phyloP scores from a whole-genome alignment of 176 grass and related monocot genomes.

The Aegilops bicornis region DNA sequence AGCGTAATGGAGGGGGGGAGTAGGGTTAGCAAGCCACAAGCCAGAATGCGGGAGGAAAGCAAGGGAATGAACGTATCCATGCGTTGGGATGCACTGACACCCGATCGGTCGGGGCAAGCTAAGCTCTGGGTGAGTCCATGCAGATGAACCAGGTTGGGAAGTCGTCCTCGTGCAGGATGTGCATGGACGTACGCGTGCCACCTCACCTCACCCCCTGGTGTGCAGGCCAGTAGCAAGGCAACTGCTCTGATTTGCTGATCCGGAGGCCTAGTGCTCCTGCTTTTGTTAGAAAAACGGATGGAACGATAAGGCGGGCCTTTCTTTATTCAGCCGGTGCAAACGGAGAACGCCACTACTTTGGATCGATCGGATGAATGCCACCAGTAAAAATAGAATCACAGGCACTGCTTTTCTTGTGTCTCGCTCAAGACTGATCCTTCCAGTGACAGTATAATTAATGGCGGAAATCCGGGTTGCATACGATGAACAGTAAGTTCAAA shows the following conservation, averaged over 20 bases:
- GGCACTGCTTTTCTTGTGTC: background rate
- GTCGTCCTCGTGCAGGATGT: background rate
- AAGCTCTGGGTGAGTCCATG: background rate
- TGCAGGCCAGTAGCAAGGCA: slow-evolving; percentile 5
- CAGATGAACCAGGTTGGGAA: slow-evolving; percentile 22
- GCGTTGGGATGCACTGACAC: slow-evolving; percentile 21
- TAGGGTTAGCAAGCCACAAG: background rate
- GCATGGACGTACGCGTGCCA: background rate
- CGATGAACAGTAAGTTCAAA: too few relatives aligned
- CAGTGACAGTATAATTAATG: background rate
- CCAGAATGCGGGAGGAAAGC: background rate
- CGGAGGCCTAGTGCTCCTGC: slow-evolving; percentile 12
- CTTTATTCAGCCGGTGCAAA: slow-evolving; percentile 21
- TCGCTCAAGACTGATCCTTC: background rate
- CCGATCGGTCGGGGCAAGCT: slow-evolving; percentile 4
- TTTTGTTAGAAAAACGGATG: slow-evolving; percentile 11
- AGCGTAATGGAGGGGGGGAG: background rate
- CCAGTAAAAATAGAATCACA: background rate
- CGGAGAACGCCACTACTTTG: slow-evolving; percentile 2
- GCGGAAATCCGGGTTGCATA: too few relatives aligned
- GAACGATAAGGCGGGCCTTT: slow-evolving; percentile 8
- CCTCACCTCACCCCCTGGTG: background rate
- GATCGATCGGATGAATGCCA: background rate
- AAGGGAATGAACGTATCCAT: background rate
- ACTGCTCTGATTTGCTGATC: slow-evolving; percentile 2